A percentile compares a stretch with the other conserved stretches of the same genome.
These are phyloP conservation scores for Aspergillus proliferans DNA, from an alignment of 2,329 filamentous ascomycete species.

Conservation along the genomic window DNA sequence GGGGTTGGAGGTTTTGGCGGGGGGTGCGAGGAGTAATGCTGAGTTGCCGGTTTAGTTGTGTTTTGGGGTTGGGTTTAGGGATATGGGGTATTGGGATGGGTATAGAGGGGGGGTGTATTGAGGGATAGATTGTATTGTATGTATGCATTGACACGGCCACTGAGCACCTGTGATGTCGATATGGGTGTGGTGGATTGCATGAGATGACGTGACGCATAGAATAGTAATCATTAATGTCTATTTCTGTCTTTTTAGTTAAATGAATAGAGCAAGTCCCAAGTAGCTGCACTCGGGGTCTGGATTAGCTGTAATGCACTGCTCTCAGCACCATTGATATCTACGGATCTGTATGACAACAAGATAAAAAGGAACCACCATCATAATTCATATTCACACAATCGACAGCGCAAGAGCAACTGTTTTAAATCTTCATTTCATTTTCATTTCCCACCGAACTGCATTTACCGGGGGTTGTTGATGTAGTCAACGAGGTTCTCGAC, in stretches of 20 bases:
- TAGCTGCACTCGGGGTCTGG: too few species aligned
- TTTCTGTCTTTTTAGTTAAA: not conserved
- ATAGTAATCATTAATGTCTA: not conserved
- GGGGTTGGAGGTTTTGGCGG: slow-evolving; percentile 63
- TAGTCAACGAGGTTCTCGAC: slow-evolving; percentile 85
- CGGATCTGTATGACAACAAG: slow-evolving; percentile 4
- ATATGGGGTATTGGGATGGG: not conserved
- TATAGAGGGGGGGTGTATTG: not conserved
- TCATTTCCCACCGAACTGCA: slow-evolving; percentile 15
- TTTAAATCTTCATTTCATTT: slow-evolving; percentile 6
- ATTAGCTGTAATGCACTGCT: not conserved
- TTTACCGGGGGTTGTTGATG: slow-evolving; percentile 68
- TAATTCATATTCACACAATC: slow-evolving; percentile 12
- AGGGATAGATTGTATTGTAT: slow-evolving; percentile 3
- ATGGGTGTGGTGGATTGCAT: not conserved
- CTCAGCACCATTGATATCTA: slow-evolving; percentile 9
- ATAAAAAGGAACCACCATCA: slow-evolving; percentile 5
- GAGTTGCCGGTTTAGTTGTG: slow-evolving; percentile 50
- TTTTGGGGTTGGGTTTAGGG: not conserved
- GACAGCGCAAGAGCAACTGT: not conserved
- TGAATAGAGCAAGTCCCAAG: too few species aligned
- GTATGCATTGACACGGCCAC: not conserved
- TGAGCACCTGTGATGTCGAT: not conserved
- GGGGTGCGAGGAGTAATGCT: slow-evolving; percentile 60
- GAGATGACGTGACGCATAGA: slow-evolving; percentile 1